phyloP scores from a whole-genome alignment of 495 filamentous ascomycete genomes.

The Astrothelium macrocarpum region DNA sequence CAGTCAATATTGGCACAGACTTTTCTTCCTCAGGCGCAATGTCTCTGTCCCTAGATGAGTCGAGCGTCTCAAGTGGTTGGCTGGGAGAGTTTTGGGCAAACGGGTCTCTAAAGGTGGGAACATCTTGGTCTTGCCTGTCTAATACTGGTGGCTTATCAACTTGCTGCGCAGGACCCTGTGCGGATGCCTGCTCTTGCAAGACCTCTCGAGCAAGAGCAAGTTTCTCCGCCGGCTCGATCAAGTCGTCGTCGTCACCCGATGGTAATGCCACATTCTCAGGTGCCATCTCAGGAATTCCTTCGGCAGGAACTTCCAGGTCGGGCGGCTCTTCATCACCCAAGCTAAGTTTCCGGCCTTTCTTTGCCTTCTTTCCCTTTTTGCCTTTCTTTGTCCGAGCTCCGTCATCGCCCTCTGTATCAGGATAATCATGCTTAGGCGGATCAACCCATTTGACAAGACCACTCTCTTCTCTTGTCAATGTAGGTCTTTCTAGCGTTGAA shows the following conservation, averaged over 20 bases:
- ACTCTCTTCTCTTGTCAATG: not conserved
- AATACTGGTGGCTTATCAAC: not conserved
- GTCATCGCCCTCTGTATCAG: not conserved
- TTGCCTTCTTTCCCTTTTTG: constrained; percentile 27
- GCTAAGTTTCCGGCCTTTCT: constrained; percentile 17
- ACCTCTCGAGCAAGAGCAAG: constrained; percentile 1
- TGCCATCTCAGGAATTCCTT: not conserved
- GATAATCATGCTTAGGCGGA: not conserved
- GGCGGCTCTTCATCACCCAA: not conserved
- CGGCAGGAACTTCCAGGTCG: not conserved
- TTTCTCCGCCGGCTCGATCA: not conserved
- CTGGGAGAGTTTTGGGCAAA: not conserved
- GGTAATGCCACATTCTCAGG: constrained; percentile 1
- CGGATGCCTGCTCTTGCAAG: not conserved
- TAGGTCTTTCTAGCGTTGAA: not conserved
- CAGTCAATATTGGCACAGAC: not conserved
- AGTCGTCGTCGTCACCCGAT: constrained; percentile 3
- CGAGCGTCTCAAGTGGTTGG: not conserved
- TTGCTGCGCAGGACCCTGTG: not conserved
- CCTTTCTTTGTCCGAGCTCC: not conserved
- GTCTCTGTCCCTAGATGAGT: constrained; percentile 10
- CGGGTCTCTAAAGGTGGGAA: not conserved
- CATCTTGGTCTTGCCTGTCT: not conserved
- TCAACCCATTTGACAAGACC: not conserved
- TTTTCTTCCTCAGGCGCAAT: not conserved